Conservation (phyloP, 2,329 filamentous ascomycete genomes). For the Neofusicoccum laricinum region DNA sequence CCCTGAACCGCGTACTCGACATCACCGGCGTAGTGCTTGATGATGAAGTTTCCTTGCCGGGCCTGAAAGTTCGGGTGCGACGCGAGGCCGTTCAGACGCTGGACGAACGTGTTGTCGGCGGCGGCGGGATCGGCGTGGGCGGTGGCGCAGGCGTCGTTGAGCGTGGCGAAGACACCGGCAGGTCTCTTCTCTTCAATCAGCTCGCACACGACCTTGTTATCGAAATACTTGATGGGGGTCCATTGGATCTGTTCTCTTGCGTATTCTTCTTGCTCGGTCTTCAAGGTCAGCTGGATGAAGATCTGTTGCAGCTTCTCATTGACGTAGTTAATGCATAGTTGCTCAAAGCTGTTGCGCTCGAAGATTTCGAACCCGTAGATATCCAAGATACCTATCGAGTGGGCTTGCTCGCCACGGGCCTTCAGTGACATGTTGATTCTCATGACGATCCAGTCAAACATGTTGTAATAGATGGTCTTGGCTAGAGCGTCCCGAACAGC, state of each 20-base stretch:
- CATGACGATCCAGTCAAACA: slow-evolving; percentile 98
- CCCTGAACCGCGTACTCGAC: slow-evolving; percentile 92
- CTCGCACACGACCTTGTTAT: slow-evolving; percentile 98
- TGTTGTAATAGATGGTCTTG: slow-evolving; percentile 94
- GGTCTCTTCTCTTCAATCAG: slow-evolving; percentile 90
- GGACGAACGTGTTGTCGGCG: slow-evolving; percentile 94
- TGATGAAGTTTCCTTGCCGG: slow-evolving; percentile 92
- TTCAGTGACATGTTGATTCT: slow-evolving; percentile 86
- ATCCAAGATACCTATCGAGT: slow-evolving; percentile 94
- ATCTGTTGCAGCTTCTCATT: slow-evolving; percentile 99
- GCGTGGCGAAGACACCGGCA: slow-evolving; percentile 86
- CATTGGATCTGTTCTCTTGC: slow-evolving; percentile 93
- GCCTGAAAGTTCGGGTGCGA: slow-evolving; percentile 85
- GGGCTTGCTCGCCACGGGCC: slow-evolving; percentile 69
- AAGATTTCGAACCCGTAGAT: slow-evolving; percentile 99
- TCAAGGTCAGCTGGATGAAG: slow-evolving; percentile 95
- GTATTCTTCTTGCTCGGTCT: slow-evolving; percentile 97
- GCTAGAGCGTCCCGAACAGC: slow-evolving; percentile 87
- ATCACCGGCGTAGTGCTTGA: slow-evolving; percentile 98
- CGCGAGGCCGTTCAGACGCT: slow-evolving; percentile 83
- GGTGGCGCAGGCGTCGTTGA: slow-evolving; percentile 98
- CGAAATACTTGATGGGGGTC: slow-evolving; percentile 99
- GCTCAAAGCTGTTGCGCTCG: slow-evolving; percentile 96
- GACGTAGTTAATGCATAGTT: slow-evolving; percentile 99
- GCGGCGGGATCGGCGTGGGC: slow-evolving; percentile 92